A percentile compares a stretch with the other conserved stretches of the same genome.
Evolutionary conservation across 805 yeast species (phyloP).

Genomic region (Ogataea henricii): DNA sequence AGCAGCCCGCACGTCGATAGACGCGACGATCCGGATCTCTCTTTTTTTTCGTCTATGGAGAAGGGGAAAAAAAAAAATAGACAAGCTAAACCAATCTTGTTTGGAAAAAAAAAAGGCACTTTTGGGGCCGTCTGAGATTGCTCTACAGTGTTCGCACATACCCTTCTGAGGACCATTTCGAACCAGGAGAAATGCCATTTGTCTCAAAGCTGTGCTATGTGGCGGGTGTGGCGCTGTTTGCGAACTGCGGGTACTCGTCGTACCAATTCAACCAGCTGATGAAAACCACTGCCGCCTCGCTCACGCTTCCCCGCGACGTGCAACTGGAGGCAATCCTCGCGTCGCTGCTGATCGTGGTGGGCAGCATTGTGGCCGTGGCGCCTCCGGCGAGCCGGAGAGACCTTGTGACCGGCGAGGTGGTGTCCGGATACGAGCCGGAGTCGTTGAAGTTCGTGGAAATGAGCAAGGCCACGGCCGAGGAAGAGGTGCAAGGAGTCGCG

Average conservation of each 20-base stretch:
- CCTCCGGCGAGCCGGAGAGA: conserved; percentile 21
- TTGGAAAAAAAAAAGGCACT: too few relatives aligned
- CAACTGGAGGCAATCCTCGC: conserved; percentile 53
- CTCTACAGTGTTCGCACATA: not conserved
- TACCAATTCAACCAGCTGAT: conserved; percentile 49
- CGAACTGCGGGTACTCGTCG: conserved; percentile 57
- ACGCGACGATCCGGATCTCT: not conserved
- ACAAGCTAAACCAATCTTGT: not conserved
- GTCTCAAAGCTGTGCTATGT: conserved; percentile 8
- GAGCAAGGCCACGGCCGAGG: conserved; percentile 48
- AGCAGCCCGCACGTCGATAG: not conserved
- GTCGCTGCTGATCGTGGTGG: conserved; percentile 43
- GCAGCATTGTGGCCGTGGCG: conserved; percentile 38
- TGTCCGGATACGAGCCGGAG: conserved; percentile 29
- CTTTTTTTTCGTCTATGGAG: not conserved
- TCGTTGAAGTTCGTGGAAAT: conserved; percentile 49
- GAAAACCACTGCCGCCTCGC: conserved; percentile 20
- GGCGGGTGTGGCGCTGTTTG: conserved; percentile 29
- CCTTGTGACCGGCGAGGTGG: conserved; percentile 33
- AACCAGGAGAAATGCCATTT: not conserved
- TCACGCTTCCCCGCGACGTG: conserved; percentile 47
- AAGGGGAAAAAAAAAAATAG: not conserved
- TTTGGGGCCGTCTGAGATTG: too few relatives aligned
- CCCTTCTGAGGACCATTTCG: too few relatives aligned
- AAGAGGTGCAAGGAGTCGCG: conserved; percentile 48